Base-by-base conservation (phyloP, 2,329 filamentous ascomycete species). In the Cladosporium sp. region DNA sequence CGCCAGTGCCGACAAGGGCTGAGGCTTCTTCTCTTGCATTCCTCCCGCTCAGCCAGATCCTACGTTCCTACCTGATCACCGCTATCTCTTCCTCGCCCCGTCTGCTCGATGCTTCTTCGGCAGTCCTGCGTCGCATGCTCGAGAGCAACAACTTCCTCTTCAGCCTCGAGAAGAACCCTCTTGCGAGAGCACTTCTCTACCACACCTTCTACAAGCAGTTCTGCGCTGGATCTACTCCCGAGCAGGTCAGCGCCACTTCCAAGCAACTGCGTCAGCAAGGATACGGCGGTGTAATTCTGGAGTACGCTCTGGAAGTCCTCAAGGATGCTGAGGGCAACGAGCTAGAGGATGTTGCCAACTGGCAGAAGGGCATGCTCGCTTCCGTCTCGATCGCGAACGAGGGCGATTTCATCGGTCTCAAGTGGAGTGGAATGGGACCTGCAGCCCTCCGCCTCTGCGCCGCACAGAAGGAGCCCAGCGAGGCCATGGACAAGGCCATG, bases 121-220 rank as follows among this genome's bases (percentile, higher is more conserved):
- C 83, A 63, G 77, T 90, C 66, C 90, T 96, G 79, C 85, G 83
- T 7, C 76, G 85, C 26, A 85, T 96, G 71, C 90, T 93, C 12
- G 84, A 92, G 76, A 88, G 90, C 30, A 85, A 85, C 60, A 88
- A 82, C 66, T 80, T 86, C 1, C 64, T 93, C 0, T 83, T 95
- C 66, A 89, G 90, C 76, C 88, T 92, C 4, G 92, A 96, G 74
- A 83, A 80, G 62, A 97, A 96, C 75, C 87, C 87, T 0, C 57
- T 94, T 1, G 83, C 96, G 18, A 85, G 88, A 52, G 86, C 82
- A 67, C 75, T 93, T 51, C 82, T 97, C 59, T 92, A 93, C 76
- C 86, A 88, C 75, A 96, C 92, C 0, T 93, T 97, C 73, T 97
- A 97, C 77, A 88, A 88, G 28, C 93, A 97, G 74, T 97, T 96